Conservation (phyloP, 129 eudicot species). For the Saposhnikovia divaricata region DNA sequence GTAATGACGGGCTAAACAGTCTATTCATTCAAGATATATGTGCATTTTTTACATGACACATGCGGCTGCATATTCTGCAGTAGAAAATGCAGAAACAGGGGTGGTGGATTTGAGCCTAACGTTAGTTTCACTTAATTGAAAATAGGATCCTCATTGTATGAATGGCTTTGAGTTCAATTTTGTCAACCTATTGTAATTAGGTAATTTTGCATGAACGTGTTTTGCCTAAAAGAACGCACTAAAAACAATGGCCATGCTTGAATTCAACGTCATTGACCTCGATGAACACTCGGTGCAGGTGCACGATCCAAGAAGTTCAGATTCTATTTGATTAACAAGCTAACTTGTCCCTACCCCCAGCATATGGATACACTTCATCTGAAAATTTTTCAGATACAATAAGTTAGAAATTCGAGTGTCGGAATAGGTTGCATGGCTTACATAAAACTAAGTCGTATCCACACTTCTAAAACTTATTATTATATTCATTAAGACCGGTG, state of each 20-base stretch:
- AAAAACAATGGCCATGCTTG: conserved; percentile 10
- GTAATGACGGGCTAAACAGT: background rate
- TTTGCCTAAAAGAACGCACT: conserved; percentile 14
- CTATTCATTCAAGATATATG: background rate
- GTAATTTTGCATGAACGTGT: conserved; percentile 49
- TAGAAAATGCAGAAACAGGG: conserved; percentile 4
- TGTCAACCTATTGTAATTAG: conserved; percentile 48
- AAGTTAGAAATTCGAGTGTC: too few species aligned
- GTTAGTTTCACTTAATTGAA: conserved; percentile 16
- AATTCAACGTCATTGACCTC: conserved; percentile 22
- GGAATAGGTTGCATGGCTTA: too few species aligned
- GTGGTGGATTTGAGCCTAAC: conserved; percentile 50
- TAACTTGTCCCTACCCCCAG: background rate
- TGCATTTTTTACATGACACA: background rate
- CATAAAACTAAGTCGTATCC: too few species aligned
- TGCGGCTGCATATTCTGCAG: background rate
- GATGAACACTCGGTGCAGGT: background rate
- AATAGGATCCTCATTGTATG: conserved; percentile 14
- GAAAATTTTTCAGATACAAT: background rate
- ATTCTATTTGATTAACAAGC: background rate
- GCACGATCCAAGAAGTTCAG: conserved; percentile 4
- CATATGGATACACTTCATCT: background rate
- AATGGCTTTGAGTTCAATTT: conserved; percentile 14
- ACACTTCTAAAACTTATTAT: too few species aligned
- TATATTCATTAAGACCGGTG: too few species aligned